Evolutionary conservation across 2,329 filamentous ascomycete genomes (phyloP).

Genomic region (Metarhizium brunneum): DNA sequence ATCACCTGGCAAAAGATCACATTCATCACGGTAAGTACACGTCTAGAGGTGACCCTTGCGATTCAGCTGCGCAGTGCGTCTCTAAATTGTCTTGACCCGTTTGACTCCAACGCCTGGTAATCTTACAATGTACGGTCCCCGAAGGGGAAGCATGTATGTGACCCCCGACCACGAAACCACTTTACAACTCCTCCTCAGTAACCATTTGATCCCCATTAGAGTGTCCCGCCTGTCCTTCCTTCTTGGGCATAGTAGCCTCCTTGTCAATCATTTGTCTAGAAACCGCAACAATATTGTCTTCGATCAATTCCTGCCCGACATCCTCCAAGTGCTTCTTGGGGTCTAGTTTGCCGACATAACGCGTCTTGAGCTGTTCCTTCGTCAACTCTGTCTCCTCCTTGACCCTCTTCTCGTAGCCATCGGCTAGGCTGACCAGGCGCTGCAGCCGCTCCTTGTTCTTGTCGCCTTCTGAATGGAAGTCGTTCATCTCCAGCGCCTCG

Average conservation of each 20-base stretch:
- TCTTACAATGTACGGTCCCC: slow-evolving; percentile 19
- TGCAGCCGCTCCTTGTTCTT: slow-evolving; percentile 84
- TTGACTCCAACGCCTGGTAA: slow-evolving; percentile 22
- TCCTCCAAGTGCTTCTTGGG: slow-evolving; percentile 99
- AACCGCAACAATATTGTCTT: slow-evolving; percentile 99
- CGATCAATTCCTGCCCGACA: slow-evolving; percentile 90
- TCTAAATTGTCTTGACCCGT: slow-evolving; percentile 15
- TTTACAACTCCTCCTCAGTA: slow-evolving; percentile 46
- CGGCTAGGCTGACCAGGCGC: slow-evolving; percentile 78
- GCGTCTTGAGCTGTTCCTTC: slow-evolving; percentile 95
- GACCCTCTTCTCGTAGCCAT: slow-evolving; percentile 96
- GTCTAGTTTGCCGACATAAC: slow-evolving; percentile 97
- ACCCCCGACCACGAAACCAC: not conserved
- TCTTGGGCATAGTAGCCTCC: slow-evolving; percentile 83
- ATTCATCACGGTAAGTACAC: not conserved
- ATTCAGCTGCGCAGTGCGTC: slow-evolving; percentile 11
- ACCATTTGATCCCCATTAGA: slow-evolving; percentile 58
- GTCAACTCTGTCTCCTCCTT: slow-evolving; percentile 97
- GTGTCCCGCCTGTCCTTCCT: slow-evolving; percentile 44
- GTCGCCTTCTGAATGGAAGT: slow-evolving; percentile 77
- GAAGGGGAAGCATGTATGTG: slow-evolving; percentile 10
- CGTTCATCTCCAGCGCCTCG: slow-evolving; percentile 91
- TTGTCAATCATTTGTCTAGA: slow-evolving; percentile 99
- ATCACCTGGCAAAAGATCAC: not conserved
- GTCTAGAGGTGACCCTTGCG: slow-evolving; percentile 5